Percentiles rank a stretch among this genome's conserved stretches.
Conservation (phyloP, 2,329 filamentous ascomycete genomes). For the Diaporthe batatas region DNA sequence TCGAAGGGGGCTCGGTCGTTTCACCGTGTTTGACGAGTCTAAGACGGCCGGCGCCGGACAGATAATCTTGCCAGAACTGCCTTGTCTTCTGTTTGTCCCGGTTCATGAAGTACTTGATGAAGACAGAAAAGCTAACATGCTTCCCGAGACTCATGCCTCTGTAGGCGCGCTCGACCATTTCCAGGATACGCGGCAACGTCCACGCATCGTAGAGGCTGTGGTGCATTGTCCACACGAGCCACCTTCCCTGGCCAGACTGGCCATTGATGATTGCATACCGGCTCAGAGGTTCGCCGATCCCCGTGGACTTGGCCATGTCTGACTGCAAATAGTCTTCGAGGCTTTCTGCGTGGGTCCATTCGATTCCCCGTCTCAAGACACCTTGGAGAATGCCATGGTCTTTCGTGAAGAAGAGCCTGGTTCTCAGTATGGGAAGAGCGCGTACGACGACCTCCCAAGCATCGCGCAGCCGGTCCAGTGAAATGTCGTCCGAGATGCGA, state of each 20-base stretch:
- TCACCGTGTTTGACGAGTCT: not conserved
- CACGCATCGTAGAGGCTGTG: not conserved
- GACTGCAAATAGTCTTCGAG: not conserved
- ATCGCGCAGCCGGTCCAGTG: not conserved
- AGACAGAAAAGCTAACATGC: not conserved
- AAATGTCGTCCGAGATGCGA: not conserved
- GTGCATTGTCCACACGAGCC: not conserved
- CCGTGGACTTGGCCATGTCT: not conserved
- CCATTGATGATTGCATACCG: conserved; percentile 64
- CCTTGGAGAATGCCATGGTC: not conserved
- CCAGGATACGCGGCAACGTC: not conserved
- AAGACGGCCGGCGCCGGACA: not conserved
- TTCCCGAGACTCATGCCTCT: not conserved
- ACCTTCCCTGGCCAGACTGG: conserved; percentile 46
- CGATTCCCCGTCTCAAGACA: not conserved
- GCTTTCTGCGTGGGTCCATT: not conserved
- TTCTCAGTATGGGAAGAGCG: not conserved
- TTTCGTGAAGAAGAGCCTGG: conserved; percentile 45
- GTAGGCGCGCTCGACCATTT: not conserved
- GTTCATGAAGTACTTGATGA: not conserved
- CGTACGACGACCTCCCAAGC: not conserved
- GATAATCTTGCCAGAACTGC: not conserved
- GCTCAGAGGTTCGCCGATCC: conserved; percentile 62
- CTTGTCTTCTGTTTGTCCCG: not conserved
- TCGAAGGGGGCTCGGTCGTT: not conserved